A percentile compares a stretch with the other conserved stretches of the same genome.
phyloP scores from a whole-genome alignment of 78 protist genomes.

The Neovahlkampfia damariscottae region DNA sequence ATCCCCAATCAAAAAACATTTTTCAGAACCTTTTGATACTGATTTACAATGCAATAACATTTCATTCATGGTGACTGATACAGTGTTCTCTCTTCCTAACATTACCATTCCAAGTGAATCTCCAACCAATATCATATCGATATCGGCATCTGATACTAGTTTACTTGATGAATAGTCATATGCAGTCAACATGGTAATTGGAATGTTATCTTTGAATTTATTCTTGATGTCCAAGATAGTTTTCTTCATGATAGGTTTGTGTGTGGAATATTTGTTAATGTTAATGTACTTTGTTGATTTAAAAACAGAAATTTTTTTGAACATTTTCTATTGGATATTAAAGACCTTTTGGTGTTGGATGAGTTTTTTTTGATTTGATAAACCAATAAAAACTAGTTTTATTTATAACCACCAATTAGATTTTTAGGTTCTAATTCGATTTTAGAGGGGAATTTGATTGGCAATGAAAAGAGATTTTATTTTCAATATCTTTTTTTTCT shows the following conservation, averaged over 20 bases:
- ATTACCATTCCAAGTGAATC: constrained; percentile 78
- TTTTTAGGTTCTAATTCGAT: too few relatives aligned
- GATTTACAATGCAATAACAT: constrained; percentile 66
- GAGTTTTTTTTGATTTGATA: too few relatives aligned
- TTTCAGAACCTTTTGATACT: constrained; percentile 45
- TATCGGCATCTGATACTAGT: not conserved
- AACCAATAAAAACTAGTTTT: too few relatives aligned
- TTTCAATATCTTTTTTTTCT: too few relatives aligned
- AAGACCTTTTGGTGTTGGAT: too few relatives aligned
- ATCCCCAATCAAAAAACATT: constrained; percentile 72
- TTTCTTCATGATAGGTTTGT: constrained; percentile 19
- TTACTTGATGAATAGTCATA: constrained; percentile 59
- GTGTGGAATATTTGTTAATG: too few relatives aligned
- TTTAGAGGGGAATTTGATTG: too few relatives aligned
- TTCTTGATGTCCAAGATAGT: constrained; percentile 26
- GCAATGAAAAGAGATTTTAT: too few relatives aligned
- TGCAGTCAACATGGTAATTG: constrained; percentile 65
- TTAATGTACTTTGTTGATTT: too few relatives aligned
- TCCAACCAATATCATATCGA: constrained; percentile 61
- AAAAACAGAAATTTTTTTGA: too few relatives aligned
- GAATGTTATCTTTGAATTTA: constrained; percentile 32
- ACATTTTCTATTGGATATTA: too few relatives aligned
- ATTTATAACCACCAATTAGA: too few relatives aligned
- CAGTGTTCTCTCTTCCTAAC: constrained; percentile 70
- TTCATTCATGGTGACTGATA: constrained; percentile 68